These are phyloP conservation scores for Hordeum vulgare DNA, from an alignment of 176 grass and related monocot species.

Conservation along the genomic window MorexV3_pseudomolecules_assembly NC_058519.1:453712825-453713324, in stretches of 20 bases:
- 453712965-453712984: conserved; percentile 71
- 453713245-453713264: conserved; percentile 33
- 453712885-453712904: conserved; percentile 28
- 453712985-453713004: conserved; percentile 60
- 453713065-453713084: conserved; percentile 35
- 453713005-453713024: conserved; percentile 63
- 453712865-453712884: conserved; percentile 28
- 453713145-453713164: conserved; percentile 29
- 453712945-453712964: conserved; percentile 67
- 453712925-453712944: conserved; percentile 70
- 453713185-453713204: neutral
- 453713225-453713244: neutral
- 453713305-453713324: neutral
- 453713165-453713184: neutral
- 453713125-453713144: conserved; percentile 39
- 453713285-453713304: neutral
- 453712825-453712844: conserved; percentile 75
- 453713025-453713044: conserved; percentile 58
- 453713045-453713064: conserved; percentile 42
- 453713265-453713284: conserved; percentile 4
- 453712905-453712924: conserved; percentile 55
- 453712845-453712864: conserved; percentile 57
- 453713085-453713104: conserved; percentile 26
- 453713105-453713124: conserved; percentile 31
- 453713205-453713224: neutral